Evolutionary conservation across 805 yeast species (phyloP).

Genomic region (Clavispora asparagi): DNA sequence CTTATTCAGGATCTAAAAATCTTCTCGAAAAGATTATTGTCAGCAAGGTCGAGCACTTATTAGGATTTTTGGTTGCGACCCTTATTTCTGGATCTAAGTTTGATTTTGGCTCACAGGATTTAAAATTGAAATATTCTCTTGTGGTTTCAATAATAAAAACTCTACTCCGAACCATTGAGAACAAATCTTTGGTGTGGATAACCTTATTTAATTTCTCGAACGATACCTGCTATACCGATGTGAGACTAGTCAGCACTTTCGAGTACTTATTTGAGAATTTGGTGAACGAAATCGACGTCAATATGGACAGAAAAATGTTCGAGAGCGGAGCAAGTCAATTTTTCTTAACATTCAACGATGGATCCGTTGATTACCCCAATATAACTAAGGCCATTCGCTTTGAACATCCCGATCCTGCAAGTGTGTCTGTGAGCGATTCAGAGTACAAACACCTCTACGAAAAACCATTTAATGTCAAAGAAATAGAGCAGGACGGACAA

Average conservation of each 20-base stretch:
- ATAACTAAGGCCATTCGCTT: neutral
- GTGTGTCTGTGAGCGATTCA: constrained; percentile 2
- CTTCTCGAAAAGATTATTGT: constrained; percentile 7
- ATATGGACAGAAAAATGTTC: constrained; percentile 16
- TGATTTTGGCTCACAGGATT: neutral
- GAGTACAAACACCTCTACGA: constrained; percentile 12
- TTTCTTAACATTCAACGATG: constrained; percentile 16
- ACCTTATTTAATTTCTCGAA: constrained; percentile 24
- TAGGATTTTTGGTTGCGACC: constrained; percentile 6
- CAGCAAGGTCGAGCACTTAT: constrained; percentile 8
- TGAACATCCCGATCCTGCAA: neutral
- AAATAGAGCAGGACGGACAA: neutral
- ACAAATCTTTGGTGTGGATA: constrained; percentile 22
- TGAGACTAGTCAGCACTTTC: constrained; percentile 17
- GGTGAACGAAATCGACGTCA: constrained; percentile 5
- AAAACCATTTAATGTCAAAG: neutral
- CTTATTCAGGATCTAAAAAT: neutral
- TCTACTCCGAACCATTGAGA: neutral
- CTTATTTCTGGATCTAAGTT: constrained; percentile 4
- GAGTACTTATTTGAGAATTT: constrained; percentile 16
- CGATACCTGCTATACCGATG: constrained; percentile 26
- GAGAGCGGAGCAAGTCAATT: constrained; percentile 21
- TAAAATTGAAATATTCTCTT: neutral
- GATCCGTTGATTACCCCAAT: neutral
- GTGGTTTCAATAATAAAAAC: neutral